Evolutionary conservation across 371 early-diverging fungal genomes (phyloP), one percentile per base, ranked within the genome.

Genomic region (Paraphysoderma sedebokerense): DNA sequence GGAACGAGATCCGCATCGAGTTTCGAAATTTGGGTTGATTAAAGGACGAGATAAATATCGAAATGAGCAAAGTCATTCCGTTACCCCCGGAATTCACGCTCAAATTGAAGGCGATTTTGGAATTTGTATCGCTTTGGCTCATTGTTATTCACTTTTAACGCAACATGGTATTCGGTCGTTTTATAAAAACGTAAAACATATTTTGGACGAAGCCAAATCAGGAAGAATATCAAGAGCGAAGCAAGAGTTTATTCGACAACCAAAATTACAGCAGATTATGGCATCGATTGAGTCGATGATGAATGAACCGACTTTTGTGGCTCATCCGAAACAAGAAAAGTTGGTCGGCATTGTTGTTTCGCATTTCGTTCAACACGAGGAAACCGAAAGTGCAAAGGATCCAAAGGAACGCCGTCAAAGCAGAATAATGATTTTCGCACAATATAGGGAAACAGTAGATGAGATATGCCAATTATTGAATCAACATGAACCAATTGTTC

Each of bases 391-490:
- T 20, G 52, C 17, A 20, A 26, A n/a, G n/a, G n/a, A n/a, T n/a
- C 26, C 44, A 55, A 26, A 22, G 13, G 26, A 5, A 39, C n/a
- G 31, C 5, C 11, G 32, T 7, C 52, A 70, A 4, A 86, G 90
- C 0, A 65, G 83, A 13, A 76, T 85, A 30, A 95, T 95, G 65
- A 63, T 95, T 4, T 95, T 95, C 65, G 81, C 87, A 3, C 74
- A 81, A 51, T 87, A 62, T 54, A 77, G 95, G 15, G 85, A 78
- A 29, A 80, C 86, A 1, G 93, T 95, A 1, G 76, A 78, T 31
- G 92, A 91, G 60, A 88, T 95, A 56, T 66, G 69, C 12, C 56
- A 64, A 0, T 67, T 70, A 0, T 55, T 95, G 28, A 44, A 62
- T 26, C 34, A 59, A 13, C 82, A 87, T 47, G 48, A 63, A 4